Base-by-base conservation (phyloP, 495 filamentous ascomycete species). In the Recurvomyces mirabilis region DNA sequence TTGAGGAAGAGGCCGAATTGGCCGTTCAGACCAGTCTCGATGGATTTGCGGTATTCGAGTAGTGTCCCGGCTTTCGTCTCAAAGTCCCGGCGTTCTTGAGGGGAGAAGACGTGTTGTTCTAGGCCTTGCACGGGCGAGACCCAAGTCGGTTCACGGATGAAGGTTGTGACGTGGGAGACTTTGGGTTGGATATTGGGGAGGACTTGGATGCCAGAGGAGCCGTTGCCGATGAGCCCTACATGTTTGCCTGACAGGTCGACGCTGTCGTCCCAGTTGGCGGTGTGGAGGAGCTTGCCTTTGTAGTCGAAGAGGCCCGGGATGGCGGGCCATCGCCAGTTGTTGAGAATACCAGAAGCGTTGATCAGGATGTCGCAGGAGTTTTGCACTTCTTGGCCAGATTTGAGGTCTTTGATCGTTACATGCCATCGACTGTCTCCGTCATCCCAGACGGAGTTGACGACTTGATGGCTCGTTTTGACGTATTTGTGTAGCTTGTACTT, bases 61-160 rank as follows among this genome's bases (percentile, higher is more conserved):
- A 38, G 34, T 2, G 23, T 23, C 12, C 33, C 46, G 34, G 43
- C 28, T 14, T 38, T 37, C n/a, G 42, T 23, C 5, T 5, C 32
- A 15, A 43, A 36, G 33, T 43, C 47, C 12, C 31, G 10, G 10
- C 46, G 40, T 13, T 47, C 43, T 28, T 43, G 24, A 3, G 35
- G 36, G 5, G 55, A 53, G 54, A 51, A 68, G 22, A 56, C 47
- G 30, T 65, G 57, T 40, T 65, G 48, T 56, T 68, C 60, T 13
- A 61, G 55, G n/a, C 60, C 58, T 41, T 59, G 58, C 2, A 59
- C 54, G 7, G 60, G 57, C 3, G 58, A 60, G 9, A 52, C 49
- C 49, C 49, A 52, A 12, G 49, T 52, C 2, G 43, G 42, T 23
- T 41, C 35, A 17, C 43, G 42, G 35, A 52, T 47, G 23, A 41